phyloP scores from a whole-genome alignment of 1,139 yeast species.

The Sugiyamaella japonica region DNA sequence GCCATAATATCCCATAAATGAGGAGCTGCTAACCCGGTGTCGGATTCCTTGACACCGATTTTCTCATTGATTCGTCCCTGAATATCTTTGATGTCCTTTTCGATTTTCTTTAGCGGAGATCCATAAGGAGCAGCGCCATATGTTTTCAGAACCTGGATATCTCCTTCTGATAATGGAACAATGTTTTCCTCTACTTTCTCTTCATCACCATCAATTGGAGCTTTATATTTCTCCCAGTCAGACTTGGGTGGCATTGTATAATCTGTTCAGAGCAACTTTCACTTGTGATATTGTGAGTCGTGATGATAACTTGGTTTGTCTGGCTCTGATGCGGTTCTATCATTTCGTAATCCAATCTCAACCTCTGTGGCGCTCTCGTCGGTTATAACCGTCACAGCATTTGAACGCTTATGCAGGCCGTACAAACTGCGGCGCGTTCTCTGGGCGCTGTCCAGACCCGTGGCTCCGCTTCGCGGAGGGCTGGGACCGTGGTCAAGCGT shows the following conservation, averaged over 20 bases:
- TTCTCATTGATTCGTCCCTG: constrained; percentile 89
- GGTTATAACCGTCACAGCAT: background rate
- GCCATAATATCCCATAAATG: constrained; percentile 98
- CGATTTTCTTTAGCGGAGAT: constrained; percentile 71
- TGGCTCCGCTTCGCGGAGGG: too few relatives aligned
- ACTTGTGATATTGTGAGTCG: background rate
- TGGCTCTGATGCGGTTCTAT: background rate
- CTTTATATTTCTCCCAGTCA: constrained; percentile 96
- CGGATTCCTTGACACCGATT: constrained; percentile 91
- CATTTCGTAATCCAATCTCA: background rate
- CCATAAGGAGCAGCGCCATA: constrained; percentile 97
- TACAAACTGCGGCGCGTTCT: too few relatives aligned
- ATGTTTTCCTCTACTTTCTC: constrained; percentile 64
- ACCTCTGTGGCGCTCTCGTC: constrained; percentile 5
- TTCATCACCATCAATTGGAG: constrained; percentile 81
- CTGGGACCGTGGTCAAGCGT: too few relatives aligned
- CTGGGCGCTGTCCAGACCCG: too few relatives aligned
- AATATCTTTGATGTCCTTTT: constrained; percentile 77
- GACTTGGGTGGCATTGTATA: constrained; percentile 74
- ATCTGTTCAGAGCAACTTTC: background rate
- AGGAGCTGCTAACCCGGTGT: constrained; percentile 94
- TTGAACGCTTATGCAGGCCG: background rate
- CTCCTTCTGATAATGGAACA: constrained; percentile 90
- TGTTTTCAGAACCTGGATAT: constrained; percentile 92
- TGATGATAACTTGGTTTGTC: background rate